phyloP scores from a whole-genome alignment of 2,329 filamentous ascomycete genomes.

The Trichoderma breve region DNA sequence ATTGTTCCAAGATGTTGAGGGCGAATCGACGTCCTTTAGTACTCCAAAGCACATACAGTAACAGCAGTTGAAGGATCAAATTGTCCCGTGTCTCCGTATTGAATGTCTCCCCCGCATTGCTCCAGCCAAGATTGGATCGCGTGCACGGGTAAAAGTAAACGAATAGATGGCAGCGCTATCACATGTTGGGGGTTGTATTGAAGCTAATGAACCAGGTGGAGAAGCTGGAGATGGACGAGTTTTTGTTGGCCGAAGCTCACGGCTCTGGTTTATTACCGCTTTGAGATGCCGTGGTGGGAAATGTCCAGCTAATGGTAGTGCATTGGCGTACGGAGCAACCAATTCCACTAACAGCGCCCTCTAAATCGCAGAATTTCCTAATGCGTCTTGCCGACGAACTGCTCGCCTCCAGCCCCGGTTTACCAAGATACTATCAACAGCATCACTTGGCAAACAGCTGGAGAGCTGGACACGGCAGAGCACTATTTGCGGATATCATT shows the following conservation, averaged over 20 bases:
- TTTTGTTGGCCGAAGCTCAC: background rate
- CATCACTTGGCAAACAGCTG: background rate
- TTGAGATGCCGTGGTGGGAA: background rate
- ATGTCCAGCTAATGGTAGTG: background rate
- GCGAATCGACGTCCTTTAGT: background rate
- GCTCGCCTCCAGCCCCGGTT: background rate
- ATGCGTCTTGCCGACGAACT: slow-evolving; percentile 5
- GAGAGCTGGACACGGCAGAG: background rate
- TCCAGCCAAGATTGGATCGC: background rate
- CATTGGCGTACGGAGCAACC: background rate
- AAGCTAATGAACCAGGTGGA: background rate
- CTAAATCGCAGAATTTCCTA: background rate
- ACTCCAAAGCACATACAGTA: background rate
- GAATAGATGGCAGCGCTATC: background rate
- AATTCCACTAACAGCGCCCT: slow-evolving; percentile 8
- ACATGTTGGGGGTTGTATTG: background rate
- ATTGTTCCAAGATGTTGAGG: background rate
- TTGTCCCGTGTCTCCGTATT: background rate
- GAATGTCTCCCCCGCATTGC: background rate
- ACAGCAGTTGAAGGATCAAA: background rate
- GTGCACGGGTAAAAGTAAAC: background rate
- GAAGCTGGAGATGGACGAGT: background rate
- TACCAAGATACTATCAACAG: background rate
- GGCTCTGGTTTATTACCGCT: background rate
- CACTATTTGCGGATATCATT: slow-evolving; percentile 14